Evolutionary conservation across 768 basidiomycete genomes (phyloP).

Genomic region (Dioszegia crocea): DNA sequence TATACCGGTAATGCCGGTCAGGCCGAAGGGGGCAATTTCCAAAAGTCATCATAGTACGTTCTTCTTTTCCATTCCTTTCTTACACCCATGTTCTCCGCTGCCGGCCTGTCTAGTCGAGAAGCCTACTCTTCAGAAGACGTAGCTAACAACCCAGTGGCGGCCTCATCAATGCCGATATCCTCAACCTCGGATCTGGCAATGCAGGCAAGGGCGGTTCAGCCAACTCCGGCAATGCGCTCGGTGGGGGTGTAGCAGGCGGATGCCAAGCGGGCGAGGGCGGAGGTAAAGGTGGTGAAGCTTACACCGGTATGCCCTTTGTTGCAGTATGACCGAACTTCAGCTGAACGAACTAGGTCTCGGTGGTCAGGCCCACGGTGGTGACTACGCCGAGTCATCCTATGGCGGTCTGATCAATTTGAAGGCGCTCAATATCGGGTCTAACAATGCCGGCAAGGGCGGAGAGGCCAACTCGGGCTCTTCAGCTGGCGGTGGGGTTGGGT

Average conservation of each 20-base stretch:
- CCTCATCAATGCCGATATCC: conserved; percentile 32
- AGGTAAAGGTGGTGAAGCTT: conserved; percentile 20
- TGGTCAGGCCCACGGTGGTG: conserved; percentile 32
- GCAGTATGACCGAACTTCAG: background rate
- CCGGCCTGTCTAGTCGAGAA: too few relatives aligned
- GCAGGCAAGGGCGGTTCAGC: conserved; percentile 36
- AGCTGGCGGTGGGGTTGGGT: conserved; percentile 18
- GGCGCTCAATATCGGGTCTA: conserved; percentile 35
- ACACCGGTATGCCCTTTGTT: conserved; percentile 12
- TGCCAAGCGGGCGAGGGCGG: background rate
- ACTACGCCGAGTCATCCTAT: conserved; percentile 13
- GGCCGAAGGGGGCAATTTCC: conserved; percentile 27
- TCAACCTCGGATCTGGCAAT: conserved; percentile 39
- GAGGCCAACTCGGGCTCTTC: conserved; percentile 32
- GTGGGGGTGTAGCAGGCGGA: conserved; percentile 13
- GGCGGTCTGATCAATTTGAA: conserved; percentile 37
- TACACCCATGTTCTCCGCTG: background rate
- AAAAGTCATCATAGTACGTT: conserved; percentile 12
- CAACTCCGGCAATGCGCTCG: conserved; percentile 35
- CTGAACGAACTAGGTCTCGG: conserved; percentile 19
- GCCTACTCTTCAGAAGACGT: too few relatives aligned
- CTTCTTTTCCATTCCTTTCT: background rate
- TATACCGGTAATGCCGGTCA: conserved; percentile 36
- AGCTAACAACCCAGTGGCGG: conserved; percentile 14
- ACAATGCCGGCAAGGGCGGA: conserved; percentile 41